Evolutionary conservation across 1,284 basidiomycete species (phyloP).

Genomic region (Fomitopsis betulina): DNA sequence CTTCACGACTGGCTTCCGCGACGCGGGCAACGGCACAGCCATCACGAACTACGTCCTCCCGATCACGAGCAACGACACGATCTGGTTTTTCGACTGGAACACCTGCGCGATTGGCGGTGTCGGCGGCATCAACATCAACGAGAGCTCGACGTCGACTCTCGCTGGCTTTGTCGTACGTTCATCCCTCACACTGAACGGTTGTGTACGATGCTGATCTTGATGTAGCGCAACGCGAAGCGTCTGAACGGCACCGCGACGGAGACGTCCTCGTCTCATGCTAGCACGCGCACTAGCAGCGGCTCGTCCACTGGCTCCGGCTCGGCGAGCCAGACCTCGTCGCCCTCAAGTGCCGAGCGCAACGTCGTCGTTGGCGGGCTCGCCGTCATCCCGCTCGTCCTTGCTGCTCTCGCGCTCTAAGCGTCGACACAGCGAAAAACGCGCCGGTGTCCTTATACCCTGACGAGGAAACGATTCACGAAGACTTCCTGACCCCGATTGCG

Average conservation of each 20-base stretch:
- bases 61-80: slow-evolving; percentile 40
- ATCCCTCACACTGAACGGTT: neutral
- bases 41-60: slow-evolving; percentile 41
- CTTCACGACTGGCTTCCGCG: slow-evolving; percentile 49
- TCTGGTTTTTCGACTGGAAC: slow-evolving; percentile 59
- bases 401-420: slow-evolving; percentile 13
- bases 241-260: slow-evolving; percentile 42
- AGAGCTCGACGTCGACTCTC: slow-evolving; percentile 42
- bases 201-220: neutral
- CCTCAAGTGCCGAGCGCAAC: slow-evolving; percentile 12
- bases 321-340: slow-evolving; percentile 24
- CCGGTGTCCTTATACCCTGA: neutral
- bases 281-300: slow-evolving; percentile 10
- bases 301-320: slow-evolving; percentile 27
- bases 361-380: slow-evolving; percentile 10
- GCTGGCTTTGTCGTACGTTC: slow-evolving; percentile 46
- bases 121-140: slow-evolving; percentile 55
- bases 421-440: neutral
- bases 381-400: slow-evolving; percentile 14
- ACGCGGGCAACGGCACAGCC: slow-evolving; percentile 42
- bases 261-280: slow-evolving; percentile 15
- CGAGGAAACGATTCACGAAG: neutral
- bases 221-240: slow-evolving; percentile 46
- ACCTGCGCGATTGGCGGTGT: slow-evolving; percentile 55
- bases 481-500: no score